Evolutionary conservation across 192 early-diverging fungal genomes (phyloP).

Genomic region (Gryganskiella cystojenkinii): DNA sequence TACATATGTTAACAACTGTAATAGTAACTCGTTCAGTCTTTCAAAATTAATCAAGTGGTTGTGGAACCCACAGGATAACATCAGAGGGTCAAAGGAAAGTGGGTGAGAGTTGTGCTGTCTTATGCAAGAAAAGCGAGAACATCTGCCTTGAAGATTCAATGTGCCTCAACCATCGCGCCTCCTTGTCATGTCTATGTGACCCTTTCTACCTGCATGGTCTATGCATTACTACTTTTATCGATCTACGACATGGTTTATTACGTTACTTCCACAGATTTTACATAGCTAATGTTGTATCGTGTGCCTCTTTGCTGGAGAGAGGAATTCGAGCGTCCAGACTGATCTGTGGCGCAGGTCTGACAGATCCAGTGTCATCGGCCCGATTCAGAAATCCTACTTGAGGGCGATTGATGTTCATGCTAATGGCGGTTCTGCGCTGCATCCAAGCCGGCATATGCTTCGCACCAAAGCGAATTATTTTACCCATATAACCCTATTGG

Average conservation of each 20-base stretch:
- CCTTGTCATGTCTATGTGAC: too few species aligned
- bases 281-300: conserved; percentile 4
- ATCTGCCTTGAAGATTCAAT: too few species aligned
- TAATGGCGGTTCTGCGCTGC: conserved; percentile 15
- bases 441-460: conserved; percentile 24
- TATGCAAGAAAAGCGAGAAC: too few species aligned
- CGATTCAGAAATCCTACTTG: conserved; percentile 14
- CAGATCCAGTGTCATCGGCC: conserved; percentile 17
- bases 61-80: too few species aligned
- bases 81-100: too few species aligned
- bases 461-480: conserved; percentile 18
- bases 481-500: conserved; percentile 12
- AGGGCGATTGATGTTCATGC: conserved; percentile 28
- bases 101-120: too few species aligned
- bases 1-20: too few species aligned
- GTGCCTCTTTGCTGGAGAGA: conserved; percentile 5
- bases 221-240: too few species aligned
- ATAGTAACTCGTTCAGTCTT: too few species aligned
- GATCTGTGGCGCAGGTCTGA: conserved; percentile 17
- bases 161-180: too few species aligned
- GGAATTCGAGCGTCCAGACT: conserved; percentile 12
- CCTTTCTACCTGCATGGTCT: too few species aligned
- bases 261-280: neutral
- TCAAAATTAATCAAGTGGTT: too few species aligned
- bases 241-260: conserved; percentile 1